Conservation (phyloP, 2,329 filamentous ascomycete species). For the Fusarium neocosmosporiellum region DNA sequence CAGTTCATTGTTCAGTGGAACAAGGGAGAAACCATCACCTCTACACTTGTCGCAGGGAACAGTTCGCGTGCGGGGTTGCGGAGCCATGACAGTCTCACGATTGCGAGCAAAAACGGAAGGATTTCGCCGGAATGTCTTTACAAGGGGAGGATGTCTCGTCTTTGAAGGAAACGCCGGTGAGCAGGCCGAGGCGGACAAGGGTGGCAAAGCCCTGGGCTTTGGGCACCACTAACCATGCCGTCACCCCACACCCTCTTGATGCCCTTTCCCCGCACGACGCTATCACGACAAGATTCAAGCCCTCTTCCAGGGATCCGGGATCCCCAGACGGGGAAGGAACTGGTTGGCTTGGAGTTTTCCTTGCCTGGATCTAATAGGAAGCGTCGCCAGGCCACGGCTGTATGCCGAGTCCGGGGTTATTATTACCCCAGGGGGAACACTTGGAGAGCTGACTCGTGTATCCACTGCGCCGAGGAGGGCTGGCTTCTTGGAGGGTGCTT, state of each 20-base stretch:
- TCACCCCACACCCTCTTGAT: neutral
- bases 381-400: neutral
- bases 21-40: conserved; percentile 6
- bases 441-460: neutral
- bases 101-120: conserved; percentile 24
- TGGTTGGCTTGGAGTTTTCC: neutral
- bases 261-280: neutral
- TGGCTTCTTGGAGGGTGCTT: neutral
- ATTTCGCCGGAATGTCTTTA: conserved; percentile 13
- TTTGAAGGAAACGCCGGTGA: neutral
- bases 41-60: conserved; percentile 29
- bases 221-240: neutral
- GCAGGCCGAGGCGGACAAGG: neutral
- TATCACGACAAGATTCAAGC: neutral
- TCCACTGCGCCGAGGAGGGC: neutral
- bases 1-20: neutral
- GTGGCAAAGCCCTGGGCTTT: neutral
- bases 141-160: neutral
- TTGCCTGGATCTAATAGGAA: neutral
- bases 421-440: neutral
- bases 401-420: neutral
- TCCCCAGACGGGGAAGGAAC: neutral
- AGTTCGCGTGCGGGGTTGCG: conserved; percentile 24
- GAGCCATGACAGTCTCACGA: conserved; percentile 15
- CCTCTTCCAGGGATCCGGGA: neutral